Percentiles rank a stretch among this genome's conserved stretches.
These are phyloP conservation scores for Prunus kanzakura DNA, from an alignment of 306 rosid species.

Conservation along the genomic window DNA sequence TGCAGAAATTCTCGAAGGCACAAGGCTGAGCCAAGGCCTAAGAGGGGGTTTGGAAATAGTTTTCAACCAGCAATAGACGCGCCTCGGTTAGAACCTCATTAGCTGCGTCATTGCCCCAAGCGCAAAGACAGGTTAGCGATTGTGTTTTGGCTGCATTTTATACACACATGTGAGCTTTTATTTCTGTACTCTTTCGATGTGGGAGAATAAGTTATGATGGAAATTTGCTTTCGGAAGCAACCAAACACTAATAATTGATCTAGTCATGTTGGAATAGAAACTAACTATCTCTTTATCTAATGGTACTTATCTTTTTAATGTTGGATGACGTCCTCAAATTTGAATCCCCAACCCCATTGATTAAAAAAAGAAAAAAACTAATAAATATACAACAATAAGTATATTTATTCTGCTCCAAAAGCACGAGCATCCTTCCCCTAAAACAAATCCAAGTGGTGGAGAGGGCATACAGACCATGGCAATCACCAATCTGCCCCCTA, in stretches of 20 bases:
- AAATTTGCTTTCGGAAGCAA: background rate
- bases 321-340: rapidly evolving
- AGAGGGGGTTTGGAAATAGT: background rate
- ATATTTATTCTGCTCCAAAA: background rate
- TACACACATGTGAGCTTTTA: background rate
- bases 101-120: background rate
- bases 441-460: background rate
- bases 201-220: background rate
- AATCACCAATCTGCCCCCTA: too few species aligned
- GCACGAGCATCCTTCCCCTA: background rate
- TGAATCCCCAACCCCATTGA: too few species aligned
- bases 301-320: background rate
- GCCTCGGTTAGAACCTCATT: too few species aligned
- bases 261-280: background rate
- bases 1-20: background rate
- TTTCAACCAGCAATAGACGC: too few species aligned
- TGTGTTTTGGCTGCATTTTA: too few species aligned
- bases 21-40: background rate
- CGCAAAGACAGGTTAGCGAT: background rate
- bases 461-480: too few species aligned
- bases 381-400: too few species aligned
- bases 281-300: background rate
- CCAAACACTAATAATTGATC: background rate
- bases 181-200: background rate
- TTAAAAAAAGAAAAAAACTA: too few species aligned